phyloP scores from a whole-genome alignment of 306 rosid species.

The Medicago lupulina region DNA sequence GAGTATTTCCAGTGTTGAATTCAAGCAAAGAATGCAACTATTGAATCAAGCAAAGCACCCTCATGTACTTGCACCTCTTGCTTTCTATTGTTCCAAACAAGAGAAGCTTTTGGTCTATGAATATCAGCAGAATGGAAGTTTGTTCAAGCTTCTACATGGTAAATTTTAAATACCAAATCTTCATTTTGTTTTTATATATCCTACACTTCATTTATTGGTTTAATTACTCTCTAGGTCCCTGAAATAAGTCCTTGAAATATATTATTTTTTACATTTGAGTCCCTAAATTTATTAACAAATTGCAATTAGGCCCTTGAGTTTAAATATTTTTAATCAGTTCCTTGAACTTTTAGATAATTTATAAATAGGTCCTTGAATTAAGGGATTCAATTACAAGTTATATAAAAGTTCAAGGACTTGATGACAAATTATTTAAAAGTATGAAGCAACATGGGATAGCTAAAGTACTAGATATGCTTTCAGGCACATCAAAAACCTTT shows the following conservation, averaged over 20 bases:
- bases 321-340: too few relatives aligned
- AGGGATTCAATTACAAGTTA: too few relatives aligned
- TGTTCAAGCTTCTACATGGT: constrained; percentile 82
- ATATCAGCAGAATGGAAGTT: constrained; percentile 73
- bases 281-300: too few relatives aligned
- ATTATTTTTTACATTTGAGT: too few relatives aligned
- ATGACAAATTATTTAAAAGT: too few relatives aligned
- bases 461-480: constrained; percentile 32
- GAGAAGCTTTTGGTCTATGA: constrained; percentile 92
- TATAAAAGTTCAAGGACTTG: too few relatives aligned
- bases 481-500: constrained; percentile 62
- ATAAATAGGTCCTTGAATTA: too few relatives aligned
- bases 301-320: too few relatives aligned
- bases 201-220: neutral
- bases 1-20: constrained; percentile 58
- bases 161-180: constrained; percentile 48
- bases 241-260: too few relatives aligned
- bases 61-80: constrained; percentile 66
- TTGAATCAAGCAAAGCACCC: constrained; percentile 65
- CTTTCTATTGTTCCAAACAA: constrained; percentile 71
- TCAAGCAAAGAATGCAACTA: constrained; percentile 67
- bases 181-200: neutral
- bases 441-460: neutral
- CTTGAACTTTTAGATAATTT: too few relatives aligned
- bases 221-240: too few relatives aligned